A percentile compares a stretch with the other conserved stretches of the same genome.
phyloP scores from a whole-genome alignment of 2,329 filamentous ascomycete genomes.

The Fulvia fulva region DNA sequence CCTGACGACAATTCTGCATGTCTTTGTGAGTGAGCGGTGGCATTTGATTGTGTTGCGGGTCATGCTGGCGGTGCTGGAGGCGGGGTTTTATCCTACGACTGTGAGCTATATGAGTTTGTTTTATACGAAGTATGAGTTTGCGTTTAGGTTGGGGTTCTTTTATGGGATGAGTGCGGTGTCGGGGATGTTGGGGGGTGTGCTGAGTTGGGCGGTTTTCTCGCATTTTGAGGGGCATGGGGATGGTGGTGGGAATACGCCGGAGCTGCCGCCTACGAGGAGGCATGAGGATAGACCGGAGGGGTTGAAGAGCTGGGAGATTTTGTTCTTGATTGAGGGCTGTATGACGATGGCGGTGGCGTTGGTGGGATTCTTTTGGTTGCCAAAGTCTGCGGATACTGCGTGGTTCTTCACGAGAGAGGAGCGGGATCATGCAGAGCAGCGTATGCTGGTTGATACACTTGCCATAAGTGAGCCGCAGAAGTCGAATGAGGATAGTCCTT shows the following conservation, averaged over 20 bases:
- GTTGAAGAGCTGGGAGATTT: constrained; percentile 46
- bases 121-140: constrained; percentile 57
- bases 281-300: constrained; percentile 29
- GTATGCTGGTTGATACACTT: constrained; percentile 35
- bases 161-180: constrained; percentile 56
- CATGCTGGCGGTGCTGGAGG: constrained; percentile 48
- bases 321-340: constrained; percentile 49
- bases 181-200: constrained; percentile 53
- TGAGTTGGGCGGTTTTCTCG: constrained; percentile 50
- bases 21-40: constrained; percentile 45
- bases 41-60: constrained; percentile 46
- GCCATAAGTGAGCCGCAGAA: constrained; percentile 8
- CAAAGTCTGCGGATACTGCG: constrained; percentile 46
- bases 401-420: constrained; percentile 50
- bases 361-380: constrained; percentile 49
- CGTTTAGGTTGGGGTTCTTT: constrained; percentile 51
- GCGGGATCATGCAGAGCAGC: constrained; percentile 44
- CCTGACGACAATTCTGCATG: constrained; percentile 46
- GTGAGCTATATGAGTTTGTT: constrained; percentile 58
- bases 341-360: constrained; percentile 46
- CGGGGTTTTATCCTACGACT: constrained; percentile 57
- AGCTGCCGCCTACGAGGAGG: constrained; percentile 6
- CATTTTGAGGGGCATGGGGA: constrained; percentile 31
- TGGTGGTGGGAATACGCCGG: constrained; percentile 1
- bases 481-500: background rate